phyloP scores from a whole-genome alignment of 441 rosid species.

The Croton laevigatus region DNA sequence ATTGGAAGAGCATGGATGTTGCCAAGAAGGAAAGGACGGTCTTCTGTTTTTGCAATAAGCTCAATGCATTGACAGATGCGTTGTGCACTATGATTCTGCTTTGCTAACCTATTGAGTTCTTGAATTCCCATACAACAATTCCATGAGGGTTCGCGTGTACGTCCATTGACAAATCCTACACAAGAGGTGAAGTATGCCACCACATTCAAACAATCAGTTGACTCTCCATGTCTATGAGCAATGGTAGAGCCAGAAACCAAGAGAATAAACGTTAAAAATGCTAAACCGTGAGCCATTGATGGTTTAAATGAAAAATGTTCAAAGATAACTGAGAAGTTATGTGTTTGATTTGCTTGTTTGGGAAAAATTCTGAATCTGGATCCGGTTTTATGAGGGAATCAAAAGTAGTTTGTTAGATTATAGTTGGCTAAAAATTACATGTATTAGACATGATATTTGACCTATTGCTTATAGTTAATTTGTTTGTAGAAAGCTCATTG shows the following conservation, averaged over 20 bases:
- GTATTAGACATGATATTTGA: constrained; percentile 19
- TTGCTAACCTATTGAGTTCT: constrained; percentile 12
- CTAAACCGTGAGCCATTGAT: constrained; percentile 16
- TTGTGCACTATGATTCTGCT: neutral
- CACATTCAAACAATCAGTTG: constrained; percentile 17
- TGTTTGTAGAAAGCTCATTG: neutral
- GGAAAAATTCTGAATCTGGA: neutral
- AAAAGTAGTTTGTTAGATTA: constrained; percentile 8
- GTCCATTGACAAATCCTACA: constrained; percentile 13
- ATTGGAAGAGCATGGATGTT: constrained; percentile 17
- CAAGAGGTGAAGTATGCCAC: constrained; percentile 4
- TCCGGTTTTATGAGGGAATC: neutral
- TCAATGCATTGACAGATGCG: constrained; percentile 21
- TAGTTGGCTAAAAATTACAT: neutral
- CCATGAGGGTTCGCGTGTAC: constrained; percentile 1
- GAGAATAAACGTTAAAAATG: neutral
- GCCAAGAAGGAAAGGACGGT: constrained; percentile 9
- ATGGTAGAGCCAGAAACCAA: neutral
- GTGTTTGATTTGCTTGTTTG: neutral
- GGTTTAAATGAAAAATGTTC: neutral
- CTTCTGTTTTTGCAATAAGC: constrained; percentile 10
- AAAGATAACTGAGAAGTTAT: neutral
- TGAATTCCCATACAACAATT: constrained; percentile 12
- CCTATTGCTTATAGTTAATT: neutral
- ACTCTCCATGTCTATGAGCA: neutral